A percentile compares a stretch with the other conserved stretches of the same genome.
These are phyloP conservation scores for Gynandropsis gynandra DNA, from an alignment of 345 rosid species.

Conservation along the genomic window DNA sequence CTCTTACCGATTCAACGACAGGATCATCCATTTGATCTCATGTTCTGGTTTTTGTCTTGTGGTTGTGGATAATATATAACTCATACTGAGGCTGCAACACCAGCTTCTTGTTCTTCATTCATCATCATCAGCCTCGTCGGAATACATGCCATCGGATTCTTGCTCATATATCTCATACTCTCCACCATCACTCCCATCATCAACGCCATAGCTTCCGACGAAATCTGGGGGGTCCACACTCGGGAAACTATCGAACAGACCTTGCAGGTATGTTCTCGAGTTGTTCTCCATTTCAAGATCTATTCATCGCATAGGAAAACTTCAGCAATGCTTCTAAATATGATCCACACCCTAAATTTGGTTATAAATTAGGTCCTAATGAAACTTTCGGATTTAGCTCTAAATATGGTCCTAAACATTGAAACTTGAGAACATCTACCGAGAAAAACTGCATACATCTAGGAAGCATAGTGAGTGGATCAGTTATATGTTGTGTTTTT, in stretches of 20 bases:
- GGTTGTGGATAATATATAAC: too few species aligned
- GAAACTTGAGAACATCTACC: neutral
- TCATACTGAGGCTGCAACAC: neutral
- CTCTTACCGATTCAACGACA: too few species aligned
- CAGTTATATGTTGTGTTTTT: too few species aligned
- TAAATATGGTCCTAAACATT: too few species aligned
- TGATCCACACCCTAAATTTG: too few species aligned
- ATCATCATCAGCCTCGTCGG: slow-evolving; percentile 20
- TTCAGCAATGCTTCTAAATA: too few species aligned
- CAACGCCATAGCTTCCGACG: slow-evolving; percentile 38
- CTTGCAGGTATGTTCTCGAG: slow-evolving; percentile 77
- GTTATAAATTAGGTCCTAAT: too few species aligned
- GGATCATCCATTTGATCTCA: too few species aligned
- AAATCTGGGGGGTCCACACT: slow-evolving; percentile 30
- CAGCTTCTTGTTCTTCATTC: slow-evolving; percentile 11
- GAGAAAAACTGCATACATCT: too few species aligned
- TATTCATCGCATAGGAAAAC: slow-evolving; percentile 42
- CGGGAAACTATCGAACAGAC: slow-evolving; percentile 80
- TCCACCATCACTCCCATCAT: slow-evolving; percentile 50
- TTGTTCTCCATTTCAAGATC: slow-evolving; percentile 58
- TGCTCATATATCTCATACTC: slow-evolving; percentile 83
- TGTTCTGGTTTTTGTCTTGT: too few species aligned
- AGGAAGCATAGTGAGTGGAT: too few species aligned
- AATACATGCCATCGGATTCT: slow-evolving; percentile 51
- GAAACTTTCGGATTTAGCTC: too few species aligned